Percentiles rank a stretch among this genome's conserved stretches.
These are phyloP conservation scores for Sugiyamaella japonica DNA, from an alignment of 1,139 yeast species.

Conservation along the genomic window DNA sequence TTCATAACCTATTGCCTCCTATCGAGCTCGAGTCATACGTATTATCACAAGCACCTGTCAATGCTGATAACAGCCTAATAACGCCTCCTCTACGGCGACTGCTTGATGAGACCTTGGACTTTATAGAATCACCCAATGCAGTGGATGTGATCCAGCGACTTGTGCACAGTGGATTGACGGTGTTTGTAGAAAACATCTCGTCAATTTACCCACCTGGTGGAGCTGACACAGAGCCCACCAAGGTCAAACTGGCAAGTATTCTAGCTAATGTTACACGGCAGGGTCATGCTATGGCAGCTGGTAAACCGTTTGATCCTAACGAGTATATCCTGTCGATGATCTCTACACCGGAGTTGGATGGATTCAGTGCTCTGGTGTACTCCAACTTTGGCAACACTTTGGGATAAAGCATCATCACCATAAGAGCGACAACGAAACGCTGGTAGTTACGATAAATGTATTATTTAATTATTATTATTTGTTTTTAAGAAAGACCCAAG, in stretches of 20 bases:
- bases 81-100: slow-evolving; percentile 38
- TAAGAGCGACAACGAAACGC: too few relatives aligned
- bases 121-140: slow-evolving; percentile 48
- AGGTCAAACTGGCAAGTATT: slow-evolving; percentile 64
- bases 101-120: slow-evolving; percentile 54
- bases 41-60: slow-evolving; percentile 40
- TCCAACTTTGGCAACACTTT: slow-evolving; percentile 53
- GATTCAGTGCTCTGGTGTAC: slow-evolving; percentile 86
- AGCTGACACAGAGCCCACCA: slow-evolving; percentile 23
- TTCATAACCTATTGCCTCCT: slow-evolving; percentile 44
- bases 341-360: slow-evolving; percentile 67
- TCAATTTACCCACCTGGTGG: slow-evolving; percentile 30
- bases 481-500: too few relatives aligned
- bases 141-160: slow-evolving; percentile 43
- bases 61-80: slow-evolving; percentile 13
- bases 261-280: slow-evolving; percentile 70
- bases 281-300: slow-evolving; percentile 55
- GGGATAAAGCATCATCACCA: slow-evolving; percentile 1
- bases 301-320: slow-evolving; percentile 49
- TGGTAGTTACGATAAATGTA: too few relatives aligned
- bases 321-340: slow-evolving; percentile 50
- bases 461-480: too few relatives aligned
- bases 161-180: slow-evolving; percentile 41
- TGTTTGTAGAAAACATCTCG: slow-evolving; percentile 36
- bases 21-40: slow-evolving; percentile 43